Evolutionary conservation across 169 alveolate genomes (phyloP).

Genomic region (Plasmodium fragile): DNA sequence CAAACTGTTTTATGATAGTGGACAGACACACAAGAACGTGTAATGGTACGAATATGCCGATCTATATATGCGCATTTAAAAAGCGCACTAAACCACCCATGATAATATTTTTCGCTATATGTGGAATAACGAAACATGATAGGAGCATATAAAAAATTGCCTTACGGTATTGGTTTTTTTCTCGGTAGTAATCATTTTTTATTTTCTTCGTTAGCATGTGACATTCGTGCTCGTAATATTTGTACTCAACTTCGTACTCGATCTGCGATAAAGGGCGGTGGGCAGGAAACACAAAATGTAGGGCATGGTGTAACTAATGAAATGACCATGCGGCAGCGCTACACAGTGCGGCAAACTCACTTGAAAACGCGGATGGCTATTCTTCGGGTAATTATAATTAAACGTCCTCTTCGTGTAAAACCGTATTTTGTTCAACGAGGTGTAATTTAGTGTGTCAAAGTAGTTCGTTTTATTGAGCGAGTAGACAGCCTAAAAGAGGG

Average conservation of each 20-base stretch:
- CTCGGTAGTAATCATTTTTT: slow-evolving; percentile 70
- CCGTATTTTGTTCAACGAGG: slow-evolving; percentile 64
- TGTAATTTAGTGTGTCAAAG: slow-evolving; percentile 69
- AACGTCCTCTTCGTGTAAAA: slow-evolving; percentile 73
- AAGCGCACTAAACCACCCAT: background rate
- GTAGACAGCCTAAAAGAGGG: slow-evolving; percentile 39
- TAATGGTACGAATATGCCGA: background rate
- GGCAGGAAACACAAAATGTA: background rate
- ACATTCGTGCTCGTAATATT: slow-evolving; percentile 74
- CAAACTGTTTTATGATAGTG: background rate
- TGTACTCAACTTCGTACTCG: slow-evolving; percentile 74
- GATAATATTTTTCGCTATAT: background rate
- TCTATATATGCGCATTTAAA: background rate
- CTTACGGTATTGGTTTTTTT: slow-evolving; percentile 49
- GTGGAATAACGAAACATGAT: background rate
- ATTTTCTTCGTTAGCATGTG: slow-evolving; percentile 62
- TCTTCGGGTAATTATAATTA: slow-evolving; percentile 67
- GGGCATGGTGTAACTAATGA: background rate
- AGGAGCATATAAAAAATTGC: background rate
- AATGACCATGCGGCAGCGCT: background rate
- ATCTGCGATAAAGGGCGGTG: slow-evolving; percentile 16
- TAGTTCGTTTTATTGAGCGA: slow-evolving; percentile 66
- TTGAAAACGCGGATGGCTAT: slow-evolving; percentile 72
- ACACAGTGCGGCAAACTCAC: slow-evolving; percentile 16
- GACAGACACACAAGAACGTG: background rate